Evolutionary conservation across 768 basidiomycete genomes (phyloP).

Genomic region (Trametes cubensis): DNA sequence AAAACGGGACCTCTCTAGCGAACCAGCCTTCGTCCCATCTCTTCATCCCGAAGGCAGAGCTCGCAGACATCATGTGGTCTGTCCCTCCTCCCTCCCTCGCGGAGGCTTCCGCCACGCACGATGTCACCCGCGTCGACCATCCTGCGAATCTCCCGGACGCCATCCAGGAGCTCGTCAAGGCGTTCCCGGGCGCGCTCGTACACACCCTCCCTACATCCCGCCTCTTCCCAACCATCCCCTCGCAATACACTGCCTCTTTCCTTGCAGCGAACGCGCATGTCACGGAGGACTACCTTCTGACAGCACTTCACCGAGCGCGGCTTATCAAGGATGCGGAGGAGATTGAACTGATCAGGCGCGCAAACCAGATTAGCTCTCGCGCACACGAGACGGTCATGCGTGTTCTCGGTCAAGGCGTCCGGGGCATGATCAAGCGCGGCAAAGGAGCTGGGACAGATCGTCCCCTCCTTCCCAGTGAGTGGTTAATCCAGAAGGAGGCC

Average conservation of each 20-base stretch:
- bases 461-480: constrained; percentile 72
- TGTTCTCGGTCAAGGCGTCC: constrained; percentile 76
- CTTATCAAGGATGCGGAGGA: constrained; percentile 78
- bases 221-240: constrained; percentile 54
- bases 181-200: constrained; percentile 57
- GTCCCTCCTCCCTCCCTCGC: constrained; percentile 75
- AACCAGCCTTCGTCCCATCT: constrained; percentile 54
- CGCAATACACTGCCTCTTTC: constrained; percentile 43
- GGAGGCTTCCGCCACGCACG: constrained; percentile 55
- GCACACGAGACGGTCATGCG: constrained; percentile 95
- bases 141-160: constrained; percentile 47
- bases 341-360: constrained; percentile 72
- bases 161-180: constrained; percentile 50
- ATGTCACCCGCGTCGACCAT: constrained; percentile 63
- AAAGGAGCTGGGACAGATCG: constrained; percentile 44
- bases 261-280: constrained; percentile 41
- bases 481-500: constrained; percentile 89
- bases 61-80: constrained; percentile 85
- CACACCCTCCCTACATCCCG: constrained; percentile 65
- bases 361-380: constrained; percentile 83
- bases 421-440: constrained; percentile 51
- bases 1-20: constrained; percentile 50
- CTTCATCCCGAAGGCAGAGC: constrained; percentile 77
- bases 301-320: constrained; percentile 80
- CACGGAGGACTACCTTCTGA: constrained; percentile 66